A percentile compares a stretch with the other conserved stretches of the same genome.
phyloP scores from a whole-genome alignment of 345 rosid species.

The Brassica napus region DNA sequence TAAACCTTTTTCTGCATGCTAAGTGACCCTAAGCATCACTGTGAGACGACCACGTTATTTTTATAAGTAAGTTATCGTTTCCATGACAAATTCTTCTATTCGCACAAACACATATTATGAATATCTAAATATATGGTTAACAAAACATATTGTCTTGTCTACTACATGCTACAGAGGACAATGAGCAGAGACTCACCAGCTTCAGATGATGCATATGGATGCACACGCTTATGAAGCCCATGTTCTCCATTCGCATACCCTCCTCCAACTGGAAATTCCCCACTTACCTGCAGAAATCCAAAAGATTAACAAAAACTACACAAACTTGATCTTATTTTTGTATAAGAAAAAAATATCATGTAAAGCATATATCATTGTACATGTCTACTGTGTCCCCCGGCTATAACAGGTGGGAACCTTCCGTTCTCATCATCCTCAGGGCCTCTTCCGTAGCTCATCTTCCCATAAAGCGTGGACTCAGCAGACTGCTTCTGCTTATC shows the following conservation, averaged over 20 bases:
- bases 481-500: constrained; percentile 64
- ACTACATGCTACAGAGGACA: neutral
- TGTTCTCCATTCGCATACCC: constrained; percentile 44
- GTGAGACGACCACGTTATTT: neutral
- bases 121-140: neutral
- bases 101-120: neutral
- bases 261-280: constrained; percentile 75
- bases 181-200: constrained; percentile 52
- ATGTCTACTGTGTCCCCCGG: constrained; percentile 71
- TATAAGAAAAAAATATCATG: neutral
- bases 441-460: constrained; percentile 98
- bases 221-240: constrained; percentile 79
- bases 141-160: neutral
- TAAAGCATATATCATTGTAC: constrained; percentile 38
- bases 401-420: constrained; percentile 62
- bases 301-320: neutral
- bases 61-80: neutral
- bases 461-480: constrained; percentile 90
- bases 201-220: constrained; percentile 85
- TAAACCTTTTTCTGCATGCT: neutral
- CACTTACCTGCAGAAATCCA: constrained; percentile 65
- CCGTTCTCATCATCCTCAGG: constrained; percentile 77
- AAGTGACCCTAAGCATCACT: neutral
- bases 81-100: neutral
- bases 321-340: neutral